Percentiles rank a stretch among this genome's conserved stretches.
Conservation (phyloP, 495 filamentous ascomycete species). For the Hypoxylon subgilvum region DNA sequence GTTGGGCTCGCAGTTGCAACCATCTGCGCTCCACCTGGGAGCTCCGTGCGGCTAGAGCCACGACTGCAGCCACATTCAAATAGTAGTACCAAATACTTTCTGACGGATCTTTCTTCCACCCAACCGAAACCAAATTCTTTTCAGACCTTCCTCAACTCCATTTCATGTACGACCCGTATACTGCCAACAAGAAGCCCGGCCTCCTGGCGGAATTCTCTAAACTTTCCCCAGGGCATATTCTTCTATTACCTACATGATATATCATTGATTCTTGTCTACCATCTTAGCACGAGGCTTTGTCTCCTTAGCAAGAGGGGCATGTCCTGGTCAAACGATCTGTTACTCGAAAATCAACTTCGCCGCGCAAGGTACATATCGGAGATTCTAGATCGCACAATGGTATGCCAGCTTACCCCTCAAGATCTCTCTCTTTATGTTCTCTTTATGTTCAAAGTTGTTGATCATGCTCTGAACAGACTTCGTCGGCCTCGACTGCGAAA, state of each 20-base stretch:
- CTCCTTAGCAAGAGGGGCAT: slow-evolving; percentile 18
- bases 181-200: slow-evolving; percentile 3
- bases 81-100: too few relatives aligned
- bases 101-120: background rate
- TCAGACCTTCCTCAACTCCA: background rate
- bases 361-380: slow-evolving; percentile 16
- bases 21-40: too few relatives aligned
- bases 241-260: background rate
- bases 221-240: slow-evolving; percentile 7
- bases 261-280: background rate
- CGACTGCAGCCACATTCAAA: background rate
- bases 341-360: slow-evolving; percentile 13
- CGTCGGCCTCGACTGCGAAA: slow-evolving; percentile 69
- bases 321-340: slow-evolving; percentile 14
- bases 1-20: too few relatives aligned
- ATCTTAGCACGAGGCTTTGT: background rate
- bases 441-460: slow-evolving; percentile 8
- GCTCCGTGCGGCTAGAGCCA: too few relatives aligned
- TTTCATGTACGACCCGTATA: slow-evolving; percentile 6
- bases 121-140: background rate
- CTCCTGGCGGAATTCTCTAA: slow-evolving; percentile 16
- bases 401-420: slow-evolving; percentile 4
- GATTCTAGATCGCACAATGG: slow-evolving; percentile 30
- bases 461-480: slow-evolving; percentile 55
- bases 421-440: background rate